Base-by-base conservation (phyloP, 2,329 filamentous ascomycete genomes). In the Orbilia blumenaviensis region DNA sequence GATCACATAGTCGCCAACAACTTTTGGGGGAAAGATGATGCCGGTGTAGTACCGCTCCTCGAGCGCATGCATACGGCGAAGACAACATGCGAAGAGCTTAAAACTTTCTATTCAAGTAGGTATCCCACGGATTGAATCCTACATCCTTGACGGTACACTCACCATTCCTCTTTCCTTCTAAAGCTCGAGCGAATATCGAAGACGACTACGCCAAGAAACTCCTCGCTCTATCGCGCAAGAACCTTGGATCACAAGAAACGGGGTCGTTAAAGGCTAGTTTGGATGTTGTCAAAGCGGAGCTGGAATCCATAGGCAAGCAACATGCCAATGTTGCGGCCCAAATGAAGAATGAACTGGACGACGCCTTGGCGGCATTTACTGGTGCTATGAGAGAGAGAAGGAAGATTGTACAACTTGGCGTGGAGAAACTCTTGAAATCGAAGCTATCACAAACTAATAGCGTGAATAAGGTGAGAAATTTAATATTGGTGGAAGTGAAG, bases 1-100 rank as follows among this genome's bases (percentile, higher is more conserved):
- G 21, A 2, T n/a, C n/a, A n/a, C n/a, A n/a, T 79, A 94, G 94
- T 99, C 85, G 94, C 95, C 81, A 99, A 99, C 85, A 99, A 99
- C 83, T 99, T 99, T 84, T 99, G 95, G 95, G 95, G 95, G 78
- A 98, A 96, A 86, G 94, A 98, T 83, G 95, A 99, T 86, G 95
- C 94, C 61, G 96, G 95, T 82, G 94, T 99, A 81, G 87, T 87
- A 50, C 96, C 95, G 72, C 88, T 99, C 81, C 87, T 99, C 29
- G 92, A 94, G 83, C 94, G 95, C 81, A 96, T 99, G 93, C 91
- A 93, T 82, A 91, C 90, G 83, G 93, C 95, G 56, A 99, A 99
- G 86, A 89, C 91, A 81, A 97, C 95, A 25, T 94, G 91, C 82
- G 96, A 99, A 84, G 95, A 99, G 84, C 84, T 99, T 60, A 94